Evolutionary conservation across 805 yeast species (phyloP), one percentile per base, ranked within the genome.

Genomic region (Maudiozyma serrabonitensis): DNA sequence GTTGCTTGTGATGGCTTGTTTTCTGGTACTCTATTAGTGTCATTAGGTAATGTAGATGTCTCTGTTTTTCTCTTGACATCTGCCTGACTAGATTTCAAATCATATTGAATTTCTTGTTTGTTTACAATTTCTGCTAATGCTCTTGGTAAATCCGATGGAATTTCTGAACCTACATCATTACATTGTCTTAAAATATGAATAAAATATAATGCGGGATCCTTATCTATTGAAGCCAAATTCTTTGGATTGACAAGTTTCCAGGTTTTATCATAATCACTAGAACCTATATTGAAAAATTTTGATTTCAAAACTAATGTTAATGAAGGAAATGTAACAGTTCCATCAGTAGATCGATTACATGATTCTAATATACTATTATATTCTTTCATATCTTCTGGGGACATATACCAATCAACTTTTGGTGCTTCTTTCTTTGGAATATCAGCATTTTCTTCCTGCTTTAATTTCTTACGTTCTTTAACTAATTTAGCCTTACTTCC

Each of bases 221-320:
- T 89, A 66, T 90, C 97, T 53, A 93, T 89, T 9, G 95, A 84
- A 60, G 83, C 87, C 47, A 81, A 80, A 49, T 84, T 81, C 60
- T 86, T 84, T 11, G 99, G 98, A 61, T 93, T 93, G 48, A 93
- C 95, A 51, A 93, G 71, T 65, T 87, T 88, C 98, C 99, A 93
- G 2, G 96, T 95, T 45, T 86, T 82, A 28, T 89, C 79, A 6
- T 89, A 75, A 65, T 90, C 99, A 4, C 90, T 76, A 48, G 81
- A 78, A 11, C 97, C 96, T 12, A 93, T 86, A 52, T 79, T 79
- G 34, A 69, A 66, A 50, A 91, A 76, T 19, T 88, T 78, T 39
- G 73, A 65, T 68, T 87, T 91, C 42, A 93, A 73, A 1, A 52
- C 55, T 31, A 78, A 83, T 11, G 76, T 70, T 50, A 93, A 72